phyloP scores from a whole-genome alignment of 2,329 filamentous ascomycete species.

The Chaetomiaceae sp. region DNA sequence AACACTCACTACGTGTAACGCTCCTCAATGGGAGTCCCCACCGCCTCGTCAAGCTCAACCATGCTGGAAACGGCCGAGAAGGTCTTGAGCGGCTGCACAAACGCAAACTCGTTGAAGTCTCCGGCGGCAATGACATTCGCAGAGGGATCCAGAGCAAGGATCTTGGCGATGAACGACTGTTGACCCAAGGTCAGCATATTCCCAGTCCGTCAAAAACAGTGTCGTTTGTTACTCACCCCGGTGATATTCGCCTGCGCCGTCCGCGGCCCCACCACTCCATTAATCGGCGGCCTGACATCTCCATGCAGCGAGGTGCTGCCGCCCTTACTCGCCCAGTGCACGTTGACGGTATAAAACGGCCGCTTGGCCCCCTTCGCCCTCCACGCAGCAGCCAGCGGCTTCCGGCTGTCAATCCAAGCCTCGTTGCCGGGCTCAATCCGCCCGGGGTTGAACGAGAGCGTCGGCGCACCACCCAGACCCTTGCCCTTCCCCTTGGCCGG shows the following conservation, averaged over 20 bases:
- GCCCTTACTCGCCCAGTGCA: conserved; percentile 64
- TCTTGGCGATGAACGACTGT: conserved; percentile 50
- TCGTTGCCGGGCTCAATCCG: conserved; percentile 57
- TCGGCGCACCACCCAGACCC: conserved; percentile 23
- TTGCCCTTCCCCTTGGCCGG: conserved; percentile 20
- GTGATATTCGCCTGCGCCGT: conserved; percentile 53
- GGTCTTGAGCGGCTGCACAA: conserved; percentile 52
- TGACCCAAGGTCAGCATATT: conserved; percentile 14
- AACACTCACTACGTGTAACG: conserved; percentile 56
- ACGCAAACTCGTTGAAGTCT: conserved; percentile 69
- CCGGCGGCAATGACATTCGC: conserved; percentile 58
- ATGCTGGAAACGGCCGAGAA: conserved; percentile 53
- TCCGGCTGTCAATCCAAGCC: conserved; percentile 58
- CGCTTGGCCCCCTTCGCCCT: conserved; percentile 48
- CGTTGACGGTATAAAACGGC: conserved; percentile 65
- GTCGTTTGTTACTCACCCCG: conserved; percentile 38
- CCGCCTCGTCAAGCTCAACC: conserved; percentile 57
- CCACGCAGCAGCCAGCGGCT: conserved; percentile 65
- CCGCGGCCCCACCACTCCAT: conserved; percentile 56
- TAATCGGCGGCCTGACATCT: conserved; percentile 61
- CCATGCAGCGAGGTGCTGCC: conserved; percentile 61
- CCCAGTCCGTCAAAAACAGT: no score
- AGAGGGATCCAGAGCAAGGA: conserved; percentile 51
- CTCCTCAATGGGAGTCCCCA: conserved; percentile 48
- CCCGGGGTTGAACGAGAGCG: conserved; percentile 64